phyloP scores from a whole-genome alignment of 2,329 filamentous ascomycete species.

The Colletotrichum agaves region DNA sequence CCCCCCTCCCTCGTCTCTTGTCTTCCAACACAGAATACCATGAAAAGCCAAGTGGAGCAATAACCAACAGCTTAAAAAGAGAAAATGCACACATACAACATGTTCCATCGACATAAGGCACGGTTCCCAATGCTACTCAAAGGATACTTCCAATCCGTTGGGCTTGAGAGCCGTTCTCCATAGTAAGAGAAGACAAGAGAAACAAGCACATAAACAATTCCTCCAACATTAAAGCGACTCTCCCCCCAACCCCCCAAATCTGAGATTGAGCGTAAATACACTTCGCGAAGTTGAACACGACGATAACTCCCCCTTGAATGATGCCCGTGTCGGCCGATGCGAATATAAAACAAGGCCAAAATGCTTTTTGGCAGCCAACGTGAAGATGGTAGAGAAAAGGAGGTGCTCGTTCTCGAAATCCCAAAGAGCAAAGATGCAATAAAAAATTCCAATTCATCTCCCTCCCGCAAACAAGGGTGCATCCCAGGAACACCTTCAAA shows the following conservation, averaged over 20 bases:
- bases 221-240: background rate
- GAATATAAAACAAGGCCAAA: slow-evolving; percentile 28
- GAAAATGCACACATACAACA: background rate
- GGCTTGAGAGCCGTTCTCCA: no score
- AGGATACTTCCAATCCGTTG: no score
- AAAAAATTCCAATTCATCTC: background rate
- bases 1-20: background rate
- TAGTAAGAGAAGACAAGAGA: no score
- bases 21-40: background rate
- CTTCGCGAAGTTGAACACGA: background rate
- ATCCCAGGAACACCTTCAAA: background rate
- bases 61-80: background rate
- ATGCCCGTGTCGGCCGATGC: slow-evolving; percentile 18
- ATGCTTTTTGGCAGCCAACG: slow-evolving; percentile 2
- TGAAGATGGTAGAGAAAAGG: slow-evolving; percentile 7
- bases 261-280: slow-evolving; percentile 1
- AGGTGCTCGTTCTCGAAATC: slow-evolving; percentile 13
- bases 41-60: background rate
- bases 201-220: slow-evolving; percentile 4
- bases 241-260: background rate
- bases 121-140: slow-evolving; percentile 3
- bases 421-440: background rate
- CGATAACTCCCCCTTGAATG: slow-evolving; percentile 19
- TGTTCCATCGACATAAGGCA: slow-evolving; percentile 4
- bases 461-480: slow-evolving; percentile 4